A percentile compares a stretch with the other conserved stretches of the same genome.
Evolutionary conservation across 2,329 filamentous ascomycete genomes (phyloP).

Genomic region (Tolypocladium endophyticum): DNA sequence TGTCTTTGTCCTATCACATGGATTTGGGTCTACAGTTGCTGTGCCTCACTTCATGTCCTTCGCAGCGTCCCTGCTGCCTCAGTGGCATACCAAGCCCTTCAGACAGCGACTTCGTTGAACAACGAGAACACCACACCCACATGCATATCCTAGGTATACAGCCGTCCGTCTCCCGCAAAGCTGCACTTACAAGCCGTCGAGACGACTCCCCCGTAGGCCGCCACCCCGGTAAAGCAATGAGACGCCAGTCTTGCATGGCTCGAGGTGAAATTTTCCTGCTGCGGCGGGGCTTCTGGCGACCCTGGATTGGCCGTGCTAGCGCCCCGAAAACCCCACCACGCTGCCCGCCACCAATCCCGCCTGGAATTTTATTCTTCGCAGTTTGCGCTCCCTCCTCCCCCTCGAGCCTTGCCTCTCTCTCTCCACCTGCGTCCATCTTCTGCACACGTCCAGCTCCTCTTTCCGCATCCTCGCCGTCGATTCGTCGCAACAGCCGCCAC

Average conservation of each 20-base stretch:
- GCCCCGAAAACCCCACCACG: background rate
- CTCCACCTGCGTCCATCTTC: conserved; percentile 5
- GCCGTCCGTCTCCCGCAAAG: no score
- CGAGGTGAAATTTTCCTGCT: background rate
- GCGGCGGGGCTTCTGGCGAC: background rate
- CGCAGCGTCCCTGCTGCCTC: no score
- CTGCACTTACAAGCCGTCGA: background rate
- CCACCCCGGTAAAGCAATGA: background rate
- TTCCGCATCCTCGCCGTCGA: conserved; percentile 3
- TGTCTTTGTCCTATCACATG: no score
- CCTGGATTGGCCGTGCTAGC: background rate
- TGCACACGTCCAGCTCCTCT: conserved; percentile 6
- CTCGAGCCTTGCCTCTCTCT: background rate
- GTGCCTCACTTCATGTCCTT: no score
- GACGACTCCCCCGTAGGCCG: no score
- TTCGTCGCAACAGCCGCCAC: conserved; percentile 30
- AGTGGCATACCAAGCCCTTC: no score
- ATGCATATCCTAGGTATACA: no score
- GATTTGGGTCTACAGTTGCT: no score
- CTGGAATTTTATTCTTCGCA: background rate
- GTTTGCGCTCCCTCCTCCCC: background rate
- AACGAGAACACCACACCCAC: background rate
- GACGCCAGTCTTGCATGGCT: background rate
- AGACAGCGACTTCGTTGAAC: background rate
- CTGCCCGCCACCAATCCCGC: background rate